Conservation (phyloP, 768 basidiomycete species). For the Xerocomus potaroensis region DNA sequence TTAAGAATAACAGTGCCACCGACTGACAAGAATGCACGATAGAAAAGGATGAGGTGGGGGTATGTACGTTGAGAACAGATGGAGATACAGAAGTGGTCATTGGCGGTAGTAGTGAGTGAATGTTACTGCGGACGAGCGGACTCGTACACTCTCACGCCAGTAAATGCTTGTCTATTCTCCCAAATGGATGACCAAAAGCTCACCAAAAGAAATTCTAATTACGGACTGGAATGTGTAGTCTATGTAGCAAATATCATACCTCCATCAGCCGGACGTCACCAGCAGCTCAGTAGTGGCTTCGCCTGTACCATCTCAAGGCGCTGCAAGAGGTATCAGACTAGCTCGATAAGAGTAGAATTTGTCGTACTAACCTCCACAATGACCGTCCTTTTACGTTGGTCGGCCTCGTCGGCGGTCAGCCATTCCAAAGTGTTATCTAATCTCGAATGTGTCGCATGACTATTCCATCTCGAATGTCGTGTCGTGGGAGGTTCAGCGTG, state of each 20-base stretch:
- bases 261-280: constrained; percentile 35
- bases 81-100: constrained; percentile 33
- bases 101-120: background rate
- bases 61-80: constrained; percentile 67
- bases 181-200: background rate
- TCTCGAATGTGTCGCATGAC: constrained; percentile 24
- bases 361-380: constrained; percentile 67
- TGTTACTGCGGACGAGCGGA: background rate
- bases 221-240: constrained; percentile 1
- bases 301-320: constrained; percentile 69
- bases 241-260: constrained; percentile 1
- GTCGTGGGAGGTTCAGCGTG: constrained; percentile 54
- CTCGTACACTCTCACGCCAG: background rate
- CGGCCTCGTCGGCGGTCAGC: constrained; percentile 38
- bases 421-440: constrained; percentile 40
- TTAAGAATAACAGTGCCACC: background rate
- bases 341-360: background rate
- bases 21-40: constrained; percentile 69
- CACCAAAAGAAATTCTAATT: background rate
- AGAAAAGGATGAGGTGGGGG: constrained; percentile 69
- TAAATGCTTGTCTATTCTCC: no score
- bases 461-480: constrained; percentile 34
- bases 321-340: constrained; percentile 33
- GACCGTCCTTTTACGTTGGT: constrained; percentile 51
- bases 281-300: constrained; percentile 69